Evolutionary conservation across 805 yeast species (phyloP), one percentile per base, ranked within the genome.

Genomic region (Barnettozyma vustinii): DNA sequence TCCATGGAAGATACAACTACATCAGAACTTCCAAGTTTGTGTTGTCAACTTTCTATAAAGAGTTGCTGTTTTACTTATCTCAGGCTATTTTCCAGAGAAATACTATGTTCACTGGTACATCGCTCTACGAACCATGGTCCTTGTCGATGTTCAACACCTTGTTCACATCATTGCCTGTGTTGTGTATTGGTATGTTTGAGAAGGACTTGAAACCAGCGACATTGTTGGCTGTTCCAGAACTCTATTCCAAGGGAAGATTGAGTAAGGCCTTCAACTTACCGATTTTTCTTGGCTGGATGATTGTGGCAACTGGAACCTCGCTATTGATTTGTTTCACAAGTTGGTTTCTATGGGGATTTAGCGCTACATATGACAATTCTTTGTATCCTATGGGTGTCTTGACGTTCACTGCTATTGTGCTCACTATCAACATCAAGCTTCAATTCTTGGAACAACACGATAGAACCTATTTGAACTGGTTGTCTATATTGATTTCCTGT

Each of bases 1-100:
- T 95, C 8, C 96, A 94, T 69, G 99, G 99, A 1, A 77, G 98
- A 23, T 94, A 96, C 75, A 95, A 94, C 65, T 94, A 94, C 62
- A 80, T 89, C 54, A 74, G 99, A 49, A 89, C 97, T 0, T 81
- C 92, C 40, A 92, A 91, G 65, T 94, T 94, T 67, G 90, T 94
- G 40, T 72, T 94, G 54, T 84, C 95, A 51, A 94, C 99, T 0
- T 94, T 94, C 63, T 94, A 91, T 80, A 94, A 94, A 64, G 99
- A 94, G 64, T 72, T 92, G 48, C 66, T 91, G 59, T 94, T 94
- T 62, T 94, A 94, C 60, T 70, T 92, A 61, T 81, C 96, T 0
- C 99, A 94, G 68, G 81, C 87, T 25, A 75, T 90, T 18, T 94
- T 81, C 66, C 99, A 94, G 65, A 70, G 96, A 52, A 80, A 83